Evolutionary conservation across 2,329 filamentous ascomycete genomes (phyloP).

Genomic region (Aspergillus awamori): DNA sequence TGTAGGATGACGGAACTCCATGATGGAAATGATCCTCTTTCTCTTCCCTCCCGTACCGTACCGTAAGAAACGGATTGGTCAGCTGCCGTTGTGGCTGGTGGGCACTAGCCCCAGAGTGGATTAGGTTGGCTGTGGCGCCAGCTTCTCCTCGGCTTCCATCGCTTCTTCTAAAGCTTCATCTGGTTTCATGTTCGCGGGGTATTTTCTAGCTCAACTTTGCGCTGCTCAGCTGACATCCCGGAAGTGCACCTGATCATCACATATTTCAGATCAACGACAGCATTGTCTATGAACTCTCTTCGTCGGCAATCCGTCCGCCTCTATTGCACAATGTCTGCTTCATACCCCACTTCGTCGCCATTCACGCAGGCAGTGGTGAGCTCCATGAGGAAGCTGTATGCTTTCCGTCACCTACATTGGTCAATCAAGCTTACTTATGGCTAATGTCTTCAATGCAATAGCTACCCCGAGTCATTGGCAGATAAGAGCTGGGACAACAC

Average conservation of each 20-base stretch:
- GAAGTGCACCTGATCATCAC: neutral
- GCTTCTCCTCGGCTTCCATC: conserved; percentile 15
- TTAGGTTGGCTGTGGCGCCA: conserved; percentile 22
- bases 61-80: conserved; percentile 5
- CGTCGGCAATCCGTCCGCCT: conserved; percentile 23
- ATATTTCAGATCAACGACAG: neutral
- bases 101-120: neutral
- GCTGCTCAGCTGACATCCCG: neutral
- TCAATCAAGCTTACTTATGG: conserved; percentile 15
- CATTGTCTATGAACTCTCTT: conserved; percentile 28
- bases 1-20: conserved; percentile 11
- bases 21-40: neutral
- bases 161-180: neutral
- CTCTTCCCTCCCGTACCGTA: neutral
- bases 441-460: conserved; percentile 39
- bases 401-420: conserved; percentile 24
- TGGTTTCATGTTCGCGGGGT: conserved; percentile 1
- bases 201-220: neutral
- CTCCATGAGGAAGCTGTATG: conserved; percentile 78
- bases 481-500: conserved; percentile 96
- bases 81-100: conserved; percentile 9
- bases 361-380: conserved; percentile 71
- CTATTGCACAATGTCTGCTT: conserved; percentile 40
- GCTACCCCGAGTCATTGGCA: conserved; percentile 86
- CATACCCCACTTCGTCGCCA: conserved; percentile 51